Conservation (phyloP, 441 rosid species). For the Populus hybrid region DNA sequence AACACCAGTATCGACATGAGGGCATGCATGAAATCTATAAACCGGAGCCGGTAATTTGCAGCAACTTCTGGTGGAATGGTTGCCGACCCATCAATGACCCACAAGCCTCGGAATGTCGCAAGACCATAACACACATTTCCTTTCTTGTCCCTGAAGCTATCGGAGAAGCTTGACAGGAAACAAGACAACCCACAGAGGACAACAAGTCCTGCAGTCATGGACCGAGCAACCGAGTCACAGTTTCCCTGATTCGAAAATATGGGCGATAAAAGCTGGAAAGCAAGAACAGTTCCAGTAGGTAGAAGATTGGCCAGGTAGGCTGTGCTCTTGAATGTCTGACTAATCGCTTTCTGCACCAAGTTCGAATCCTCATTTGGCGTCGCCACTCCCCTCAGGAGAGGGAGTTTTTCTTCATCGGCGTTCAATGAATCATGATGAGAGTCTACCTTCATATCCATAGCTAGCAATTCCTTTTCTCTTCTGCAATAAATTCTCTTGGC, state of each 20-base stretch:
- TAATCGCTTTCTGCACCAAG: conserved; percentile 59
- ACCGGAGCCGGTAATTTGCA: conserved; percentile 38
- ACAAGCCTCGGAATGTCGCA: conserved; percentile 57
- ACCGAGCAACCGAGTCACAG: conserved; percentile 52
- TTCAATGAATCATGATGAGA: conserved; percentile 25
- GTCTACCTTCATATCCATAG: conserved; percentile 49
- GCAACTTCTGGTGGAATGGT: conserved; percentile 49
- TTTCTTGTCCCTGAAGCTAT: conserved; percentile 59
- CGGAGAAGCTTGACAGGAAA: conserved; percentile 66
- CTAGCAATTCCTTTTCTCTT: background rate
- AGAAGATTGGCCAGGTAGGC: conserved; percentile 76
- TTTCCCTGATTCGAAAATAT: conserved; percentile 61
- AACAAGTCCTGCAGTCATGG: conserved; percentile 55
- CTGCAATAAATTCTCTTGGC: background rate
- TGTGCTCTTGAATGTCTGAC: conserved; percentile 73
- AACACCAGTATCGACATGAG: conserved; percentile 66
- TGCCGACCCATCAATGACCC: conserved; percentile 73
- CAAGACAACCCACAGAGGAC: conserved; percentile 66
- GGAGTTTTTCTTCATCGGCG: conserved; percentile 31
- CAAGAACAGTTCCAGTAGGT: conserved; percentile 87
- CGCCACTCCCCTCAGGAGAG: conserved; percentile 35
- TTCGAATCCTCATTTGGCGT: conserved; percentile 35
- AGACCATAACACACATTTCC: conserved; percentile 67
- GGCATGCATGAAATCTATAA: conserved; percentile 70
- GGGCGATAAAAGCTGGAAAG: conserved; percentile 75